Conservation (phyloP, 1,284 basidiomycete genomes). For the Irpex lacteus region DNA sequence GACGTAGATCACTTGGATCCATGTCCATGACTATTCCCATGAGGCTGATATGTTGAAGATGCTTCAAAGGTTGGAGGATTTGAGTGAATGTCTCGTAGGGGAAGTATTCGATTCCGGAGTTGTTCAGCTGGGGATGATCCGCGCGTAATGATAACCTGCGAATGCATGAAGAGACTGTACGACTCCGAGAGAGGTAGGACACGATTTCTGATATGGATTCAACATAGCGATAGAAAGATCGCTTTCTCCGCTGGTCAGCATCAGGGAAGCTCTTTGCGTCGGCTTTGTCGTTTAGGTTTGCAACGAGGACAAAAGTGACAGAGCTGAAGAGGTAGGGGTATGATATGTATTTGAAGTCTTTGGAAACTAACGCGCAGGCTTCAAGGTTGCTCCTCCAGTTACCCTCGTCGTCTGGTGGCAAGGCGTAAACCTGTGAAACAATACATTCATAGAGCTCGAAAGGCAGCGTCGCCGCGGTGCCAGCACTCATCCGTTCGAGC, state of each 20-base stretch:
- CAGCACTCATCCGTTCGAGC: not conserved
- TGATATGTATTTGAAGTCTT: not conserved
- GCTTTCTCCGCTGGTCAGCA: not conserved
- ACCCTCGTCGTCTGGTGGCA: not conserved
- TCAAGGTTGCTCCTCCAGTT: not conserved
- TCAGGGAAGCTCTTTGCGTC: not conserved
- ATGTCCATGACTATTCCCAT: not conserved
- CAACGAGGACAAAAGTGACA: not conserved
- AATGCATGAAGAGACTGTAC: not conserved
- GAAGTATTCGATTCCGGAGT: not conserved
- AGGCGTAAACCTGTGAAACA: not conserved
- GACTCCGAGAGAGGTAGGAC: not conserved
- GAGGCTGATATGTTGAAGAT: not conserved
- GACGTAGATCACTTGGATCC: not conserved
- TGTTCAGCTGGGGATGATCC: not conserved
- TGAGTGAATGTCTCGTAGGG: not conserved
- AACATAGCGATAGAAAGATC: not conserved
- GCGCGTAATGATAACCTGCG: not conserved
- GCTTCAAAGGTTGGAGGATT: not conserved
- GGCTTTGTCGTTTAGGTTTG: not conserved
- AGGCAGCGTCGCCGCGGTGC: not conserved
- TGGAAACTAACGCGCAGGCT: not conserved
- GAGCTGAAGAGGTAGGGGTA: not conserved
- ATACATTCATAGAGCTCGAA: not conserved
- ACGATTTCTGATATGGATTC: not conserved